Conservation (phyloP, 768 basidiomycete species). For the Lentinula edodes region DNA sequence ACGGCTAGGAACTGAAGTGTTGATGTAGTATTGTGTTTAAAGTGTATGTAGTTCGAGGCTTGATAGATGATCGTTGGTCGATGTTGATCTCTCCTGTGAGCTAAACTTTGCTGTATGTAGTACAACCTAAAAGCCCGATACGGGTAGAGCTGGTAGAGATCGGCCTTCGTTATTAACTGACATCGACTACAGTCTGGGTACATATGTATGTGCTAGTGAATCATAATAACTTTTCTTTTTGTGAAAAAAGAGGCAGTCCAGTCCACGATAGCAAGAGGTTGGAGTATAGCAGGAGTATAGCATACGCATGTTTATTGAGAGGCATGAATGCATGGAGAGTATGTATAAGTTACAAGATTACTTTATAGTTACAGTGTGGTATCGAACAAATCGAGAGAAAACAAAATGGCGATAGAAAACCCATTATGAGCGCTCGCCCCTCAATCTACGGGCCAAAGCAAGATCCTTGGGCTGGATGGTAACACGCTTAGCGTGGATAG, state of each 20-base stretch:
- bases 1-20: not conserved
- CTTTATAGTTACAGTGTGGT: not conserved
- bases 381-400: conserved; percentile 12
- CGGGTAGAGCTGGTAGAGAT: too few relatives aligned
- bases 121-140: too few relatives aligned
- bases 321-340: too few relatives aligned
- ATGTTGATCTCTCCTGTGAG: not conserved
- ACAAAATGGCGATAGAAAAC: conserved; percentile 5
- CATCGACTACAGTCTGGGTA: too few relatives aligned
- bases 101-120: too few relatives aligned
- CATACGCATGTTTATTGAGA: too few relatives aligned
- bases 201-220: too few relatives aligned
- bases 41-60: not conserved
- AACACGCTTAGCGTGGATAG: conserved; percentile 83
- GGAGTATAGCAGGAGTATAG: too few relatives aligned
- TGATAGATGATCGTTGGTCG: not conserved
- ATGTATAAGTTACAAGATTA: not conserved
- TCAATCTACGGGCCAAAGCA: conserved; percentile 70
- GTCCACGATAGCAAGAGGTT: too few relatives aligned
- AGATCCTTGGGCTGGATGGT: conserved; percentile 87
- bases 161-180: too few relatives aligned
- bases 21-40: not conserved
- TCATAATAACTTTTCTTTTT: too few relatives aligned
- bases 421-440: conserved; percentile 68
- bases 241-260: too few relatives aligned